Evolutionary conservation across 2,329 filamentous ascomycete species (phyloP).

Genomic region (Botrytis elliptica): DNA sequence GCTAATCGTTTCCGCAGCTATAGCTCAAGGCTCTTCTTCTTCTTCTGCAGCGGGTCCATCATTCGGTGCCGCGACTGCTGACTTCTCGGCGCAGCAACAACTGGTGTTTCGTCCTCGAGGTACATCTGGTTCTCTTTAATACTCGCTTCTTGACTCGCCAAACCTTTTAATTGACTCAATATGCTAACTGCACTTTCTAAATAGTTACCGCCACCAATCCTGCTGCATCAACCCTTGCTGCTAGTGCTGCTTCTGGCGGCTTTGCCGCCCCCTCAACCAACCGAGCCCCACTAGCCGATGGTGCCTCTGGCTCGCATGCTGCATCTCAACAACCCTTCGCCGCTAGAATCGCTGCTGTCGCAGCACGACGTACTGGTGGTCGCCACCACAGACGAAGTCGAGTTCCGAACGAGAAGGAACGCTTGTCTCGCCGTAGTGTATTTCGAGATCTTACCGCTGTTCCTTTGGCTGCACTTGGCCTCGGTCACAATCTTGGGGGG

Average conservation of each 20-base stretch:
- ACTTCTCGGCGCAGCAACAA: background rate
- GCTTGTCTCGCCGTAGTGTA: background rate
- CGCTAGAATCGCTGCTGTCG: background rate
- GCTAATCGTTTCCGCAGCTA: background rate
- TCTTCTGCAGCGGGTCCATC: background rate
- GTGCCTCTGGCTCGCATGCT: background rate
- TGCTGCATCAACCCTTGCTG: background rate
- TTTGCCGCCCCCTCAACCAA: background rate
- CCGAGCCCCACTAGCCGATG: background rate
- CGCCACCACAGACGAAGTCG: background rate
- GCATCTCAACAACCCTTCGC: background rate
- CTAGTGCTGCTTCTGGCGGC: background rate
- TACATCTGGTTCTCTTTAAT: background rate
- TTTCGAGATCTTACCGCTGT: background rate
- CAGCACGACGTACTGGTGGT: background rate
- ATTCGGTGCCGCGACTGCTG: background rate
- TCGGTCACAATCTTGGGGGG: background rate
- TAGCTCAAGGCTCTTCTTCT: background rate
- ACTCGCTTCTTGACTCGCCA: background rate
- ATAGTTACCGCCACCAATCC: background rate
- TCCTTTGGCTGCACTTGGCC: background rate
- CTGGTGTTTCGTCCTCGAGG: background rate
- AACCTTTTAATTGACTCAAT: background rate
- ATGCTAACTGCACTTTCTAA: background rate
- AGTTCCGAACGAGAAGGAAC: background rate